Evolutionary conservation across 345 rosid species (phyloP).

Genomic region (Eucalyptus viminalis): DNA sequence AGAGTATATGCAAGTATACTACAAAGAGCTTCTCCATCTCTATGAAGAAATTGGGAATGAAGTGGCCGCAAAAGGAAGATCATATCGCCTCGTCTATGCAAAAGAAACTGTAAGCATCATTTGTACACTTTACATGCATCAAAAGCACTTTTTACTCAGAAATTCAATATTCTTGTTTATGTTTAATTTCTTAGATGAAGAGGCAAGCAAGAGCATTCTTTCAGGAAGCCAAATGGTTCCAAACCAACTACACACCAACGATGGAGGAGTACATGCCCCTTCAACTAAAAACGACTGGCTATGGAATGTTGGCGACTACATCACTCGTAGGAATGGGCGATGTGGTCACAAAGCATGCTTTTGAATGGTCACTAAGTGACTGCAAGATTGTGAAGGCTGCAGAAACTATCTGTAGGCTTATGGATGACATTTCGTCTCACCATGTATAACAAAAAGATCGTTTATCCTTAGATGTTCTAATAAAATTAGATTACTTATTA

Average conservation of each 20-base stretch:
- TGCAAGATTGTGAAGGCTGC: background rate
- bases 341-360: background rate
- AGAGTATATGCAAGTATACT: constrained; percentile 20
- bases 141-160: background rate
- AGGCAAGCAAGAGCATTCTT: background rate
- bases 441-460: background rate
- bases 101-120: constrained; percentile 9
- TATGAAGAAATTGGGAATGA: constrained; percentile 8
- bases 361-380: background rate
- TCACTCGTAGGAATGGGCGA: background rate
- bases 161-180: background rate
- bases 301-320: background rate
- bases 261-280: background rate
- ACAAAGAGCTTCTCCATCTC: constrained; percentile 10
- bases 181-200: background rate
- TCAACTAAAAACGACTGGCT: background rate
- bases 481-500: background rate
- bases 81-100: constrained; percentile 1
- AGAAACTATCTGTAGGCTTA: background rate
- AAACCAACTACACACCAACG: background rate
- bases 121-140: background rate
- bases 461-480: background rate
- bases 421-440: constrained; percentile 9
- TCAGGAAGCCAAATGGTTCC: background rate
- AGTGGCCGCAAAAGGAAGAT: background rate